These are phyloP conservation scores for Salix exigua DNA, from an alignment of 345 rosid genomes.

Conservation along the genomic window DNA sequence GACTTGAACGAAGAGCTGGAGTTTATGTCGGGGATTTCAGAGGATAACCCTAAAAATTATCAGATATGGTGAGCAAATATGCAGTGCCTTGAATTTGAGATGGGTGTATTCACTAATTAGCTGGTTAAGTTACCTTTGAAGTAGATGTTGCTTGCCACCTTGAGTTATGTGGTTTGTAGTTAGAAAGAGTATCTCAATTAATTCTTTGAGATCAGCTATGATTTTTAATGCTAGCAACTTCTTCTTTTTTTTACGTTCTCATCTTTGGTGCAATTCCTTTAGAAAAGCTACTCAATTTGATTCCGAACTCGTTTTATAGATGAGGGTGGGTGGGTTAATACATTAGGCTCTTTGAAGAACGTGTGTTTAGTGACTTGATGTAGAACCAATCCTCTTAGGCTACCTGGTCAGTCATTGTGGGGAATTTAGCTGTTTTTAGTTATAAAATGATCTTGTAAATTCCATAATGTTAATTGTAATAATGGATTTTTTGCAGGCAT, in stretches of 20 bases:
- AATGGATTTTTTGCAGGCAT: conserved; percentile 52
- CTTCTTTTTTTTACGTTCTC: background rate
- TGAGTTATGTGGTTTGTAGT: background rate
- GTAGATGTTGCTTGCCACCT: background rate
- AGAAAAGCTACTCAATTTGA: background rate
- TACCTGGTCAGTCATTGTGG: background rate
- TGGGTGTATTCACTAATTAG: background rate
- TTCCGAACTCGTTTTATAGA: background rate
- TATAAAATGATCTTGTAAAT: background rate
- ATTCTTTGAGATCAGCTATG: background rate
- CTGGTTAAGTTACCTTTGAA: background rate
- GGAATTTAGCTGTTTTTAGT: background rate
- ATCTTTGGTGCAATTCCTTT: background rate
- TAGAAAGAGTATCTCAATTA: background rate
- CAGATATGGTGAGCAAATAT: conserved; percentile 66
- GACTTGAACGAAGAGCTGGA: conserved; percentile 54
- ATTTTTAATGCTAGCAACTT: background rate
- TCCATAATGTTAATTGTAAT: background rate
- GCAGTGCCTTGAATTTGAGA: background rate
- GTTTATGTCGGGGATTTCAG: conserved; percentile 53
- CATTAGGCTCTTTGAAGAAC: background rate
- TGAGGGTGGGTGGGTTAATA: background rate
- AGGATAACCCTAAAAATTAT: conserved; percentile 72
- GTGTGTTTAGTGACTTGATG: too few species aligned
- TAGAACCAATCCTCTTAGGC: background rate